Percentiles rank a stretch among this genome's conserved stretches.
Conservation (phyloP, 78 protist species). For the Anaeramoeba ignava region DNA sequence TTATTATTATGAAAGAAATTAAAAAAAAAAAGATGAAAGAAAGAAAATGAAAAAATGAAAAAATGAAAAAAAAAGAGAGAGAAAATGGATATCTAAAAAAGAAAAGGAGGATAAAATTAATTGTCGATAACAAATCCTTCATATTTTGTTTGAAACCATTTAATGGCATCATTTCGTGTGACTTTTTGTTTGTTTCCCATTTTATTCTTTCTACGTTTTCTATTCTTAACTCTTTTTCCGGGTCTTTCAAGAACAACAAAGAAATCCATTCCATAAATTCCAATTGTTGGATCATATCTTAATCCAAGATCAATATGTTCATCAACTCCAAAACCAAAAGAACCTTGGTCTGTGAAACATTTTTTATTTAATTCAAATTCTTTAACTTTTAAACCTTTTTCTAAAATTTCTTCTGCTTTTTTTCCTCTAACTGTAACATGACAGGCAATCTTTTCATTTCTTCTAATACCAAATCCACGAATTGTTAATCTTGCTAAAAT, state of each 20-base stretch:
- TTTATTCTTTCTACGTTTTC: constrained; percentile 33
- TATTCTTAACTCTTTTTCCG: constrained; percentile 71
- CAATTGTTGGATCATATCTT: constrained; percentile 92
- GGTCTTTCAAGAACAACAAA: constrained; percentile 82
- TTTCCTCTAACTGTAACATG: constrained; percentile 95
- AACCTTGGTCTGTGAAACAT: constrained; percentile 65
- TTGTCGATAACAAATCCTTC: background rate
- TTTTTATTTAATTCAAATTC: constrained; percentile 81
- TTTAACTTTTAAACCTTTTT: constrained; percentile 78
- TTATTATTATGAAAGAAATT: too few species aligned
- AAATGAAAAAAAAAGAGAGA: background rate
- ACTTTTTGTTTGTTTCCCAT: constrained; percentile 63
- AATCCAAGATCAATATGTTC: constrained; percentile 97
- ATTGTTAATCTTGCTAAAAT: constrained; percentile 87
- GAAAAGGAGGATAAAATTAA: background rate
- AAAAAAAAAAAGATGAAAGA: constrained; percentile 3
- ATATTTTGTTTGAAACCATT: constrained; percentile 72
- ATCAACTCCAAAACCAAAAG: constrained; percentile 82
- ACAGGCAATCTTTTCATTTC: constrained; percentile 93
- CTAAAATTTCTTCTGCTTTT: constrained; percentile 93
- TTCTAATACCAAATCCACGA: constrained; percentile 86
- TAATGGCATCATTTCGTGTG: constrained; percentile 67
- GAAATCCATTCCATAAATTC: constrained; percentile 98
- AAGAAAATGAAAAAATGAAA: background rate
- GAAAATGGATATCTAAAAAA: background rate